Evolutionary conservation across 1,139 yeast genomes (phyloP), one percentile per base, ranked within the genome.

Genomic region (Blastobotrys buckinghamii): DNA sequence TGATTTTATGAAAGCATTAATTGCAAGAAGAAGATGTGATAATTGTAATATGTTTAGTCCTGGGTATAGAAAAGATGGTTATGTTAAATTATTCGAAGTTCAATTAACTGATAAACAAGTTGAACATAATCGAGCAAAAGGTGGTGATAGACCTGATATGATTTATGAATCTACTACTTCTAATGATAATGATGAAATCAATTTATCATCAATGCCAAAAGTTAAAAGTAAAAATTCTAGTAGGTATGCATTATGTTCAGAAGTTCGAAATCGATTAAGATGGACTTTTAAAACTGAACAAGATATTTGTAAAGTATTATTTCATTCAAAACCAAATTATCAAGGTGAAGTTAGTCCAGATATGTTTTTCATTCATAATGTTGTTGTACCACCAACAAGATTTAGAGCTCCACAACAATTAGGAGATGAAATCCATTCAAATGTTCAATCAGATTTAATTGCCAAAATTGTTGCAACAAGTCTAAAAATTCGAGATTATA

Each of bases 41-140:
- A 89, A 89, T 68, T 94, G 99, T 77, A 87, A 89, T 44, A 86
- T 90, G 96, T 86, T 76, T 67, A 88, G 96, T 40, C 97, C 98
- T 49, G 75, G 83, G 39, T 92, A 83, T 74, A 81, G 98, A 72
- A 92, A 90, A 64, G 98, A 94, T 65, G 98, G 98, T 0, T 85
- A 81, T 63, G 79, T 92, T 52, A 94, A 94, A 72, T 81, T 94
- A 55, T 94, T 94, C 60, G 97, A 92, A 70, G 82, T 82, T 56
- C 81, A 95, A 6, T 75, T 94, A 59, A 77, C 77, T 47, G 96
- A 86, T 45, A 87, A 87, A 66, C 96, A 90, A 65, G 51, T 58
- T 12, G 74, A 84, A 51, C 83, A 84, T 68, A 92, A 92, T 71
- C 74, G 94, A 65, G 82, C 86, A 55, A 86, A 83, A 67, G 96